Evolutionary conservation across 192 early-diverging fungal genomes (phyloP), one percentile per base, ranked within the genome.

Genomic region (Entomortierella chlamydospora): DNA sequence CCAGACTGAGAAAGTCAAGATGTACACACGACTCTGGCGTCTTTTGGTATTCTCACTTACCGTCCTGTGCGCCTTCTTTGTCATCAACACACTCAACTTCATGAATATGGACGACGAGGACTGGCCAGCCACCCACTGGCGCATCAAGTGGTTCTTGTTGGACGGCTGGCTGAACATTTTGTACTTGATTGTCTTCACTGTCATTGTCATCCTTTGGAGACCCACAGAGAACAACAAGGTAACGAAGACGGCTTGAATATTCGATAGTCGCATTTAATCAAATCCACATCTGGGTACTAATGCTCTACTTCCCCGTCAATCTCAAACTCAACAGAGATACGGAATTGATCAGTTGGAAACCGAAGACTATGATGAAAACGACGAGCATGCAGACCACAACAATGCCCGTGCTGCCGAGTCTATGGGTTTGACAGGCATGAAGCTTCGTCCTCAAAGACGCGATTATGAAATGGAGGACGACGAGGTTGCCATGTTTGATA

Each of bases 161-260:
- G 96, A 97, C 70, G 96, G 95, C 28, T 95, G 94, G 93, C 72
- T 97, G 29, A 96, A 97, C 83, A 72, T 94, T n/a, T 83, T 96
- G 39, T 98, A 97, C 61, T 89, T 96, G 57, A 72, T 90, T 28
- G 91, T 93, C 13, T 92, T 96, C 61, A 71, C 90, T 7, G 83
- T 89, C 18, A 95, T 99, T 70, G 84, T 93, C 23, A 88, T 93
- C 33, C 85, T 96, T 64, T 99, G 98, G 98, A 81, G 96, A 57
- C 98, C 98, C 0, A 98, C 96, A 0, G 83, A 84, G 30, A 93
- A 97, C 64, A 99, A 99, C 82, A 90, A 84, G 70, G 71, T 76
- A 83, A 60, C 34, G 56, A 53, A 22, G 23, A 30, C 45, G 20
- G 34, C 4, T 10, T 7, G 34, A 10, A 37, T 37, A 10, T n/a